Percentiles rank a stretch among this genome's conserved stretches.
Evolutionary conservation across 2,329 filamentous ascomycete species (phyloP).

Genomic region (Colletotrichum horii): DNA sequence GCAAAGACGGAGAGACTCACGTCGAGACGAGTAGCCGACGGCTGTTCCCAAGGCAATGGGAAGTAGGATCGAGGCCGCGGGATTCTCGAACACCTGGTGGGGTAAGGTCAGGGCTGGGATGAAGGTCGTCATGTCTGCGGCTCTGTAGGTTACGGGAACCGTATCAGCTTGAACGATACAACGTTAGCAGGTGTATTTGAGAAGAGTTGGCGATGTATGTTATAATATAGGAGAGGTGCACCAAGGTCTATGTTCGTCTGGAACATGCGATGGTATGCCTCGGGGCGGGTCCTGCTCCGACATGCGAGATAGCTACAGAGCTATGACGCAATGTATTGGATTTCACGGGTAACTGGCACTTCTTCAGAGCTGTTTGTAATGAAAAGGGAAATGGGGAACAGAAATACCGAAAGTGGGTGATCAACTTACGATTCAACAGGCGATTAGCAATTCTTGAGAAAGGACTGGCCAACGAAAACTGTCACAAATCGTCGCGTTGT

Average conservation of each 20-base stretch:
- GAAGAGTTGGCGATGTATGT: not conserved
- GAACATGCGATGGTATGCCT: constrained; percentile 16
- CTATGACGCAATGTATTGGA: constrained; percentile 18
- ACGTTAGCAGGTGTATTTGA: not conserved
- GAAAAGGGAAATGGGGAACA: not conserved
- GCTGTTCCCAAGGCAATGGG: constrained; percentile 75
- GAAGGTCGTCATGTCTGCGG: constrained; percentile 73
- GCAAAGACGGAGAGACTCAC: constrained; percentile 48
- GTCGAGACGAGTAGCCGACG: constrained; percentile 72
- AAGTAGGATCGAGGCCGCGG: constrained; percentile 76
- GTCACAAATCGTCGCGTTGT: not conserved
- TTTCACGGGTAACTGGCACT: not conserved
- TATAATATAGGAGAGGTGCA: not conserved
- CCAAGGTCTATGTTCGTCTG: not conserved
- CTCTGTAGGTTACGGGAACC: not conserved
- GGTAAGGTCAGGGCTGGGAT: constrained; percentile 81
- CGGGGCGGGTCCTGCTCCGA: constrained; percentile 19
- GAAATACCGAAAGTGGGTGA: not conserved
- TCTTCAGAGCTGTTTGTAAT: not conserved
- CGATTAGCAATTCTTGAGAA: not conserved
- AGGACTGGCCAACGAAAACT: not conserved
- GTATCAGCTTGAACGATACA: not conserved
- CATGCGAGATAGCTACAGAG: constrained; percentile 11
- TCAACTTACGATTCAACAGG: not conserved
- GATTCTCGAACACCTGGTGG: constrained; percentile 70